phyloP scores from a whole-genome alignment of 2,329 filamentous ascomycete species.

The Xylariaceae sp. region DNA sequence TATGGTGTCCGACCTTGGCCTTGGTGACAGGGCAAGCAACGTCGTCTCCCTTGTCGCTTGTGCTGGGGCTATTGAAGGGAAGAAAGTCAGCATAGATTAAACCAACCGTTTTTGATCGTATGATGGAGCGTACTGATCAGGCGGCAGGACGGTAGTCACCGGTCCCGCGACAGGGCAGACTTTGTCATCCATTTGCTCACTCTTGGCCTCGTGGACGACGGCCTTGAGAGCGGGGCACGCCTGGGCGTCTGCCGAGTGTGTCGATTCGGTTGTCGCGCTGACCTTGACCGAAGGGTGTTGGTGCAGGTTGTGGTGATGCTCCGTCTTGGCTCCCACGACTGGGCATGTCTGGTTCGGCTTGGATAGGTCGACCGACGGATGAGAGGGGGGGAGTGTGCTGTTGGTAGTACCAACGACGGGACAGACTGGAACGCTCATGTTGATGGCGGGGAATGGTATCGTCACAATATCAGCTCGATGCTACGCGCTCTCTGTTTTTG shows the following conservation, averaged over 20 bases:
- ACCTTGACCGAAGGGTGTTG: slow-evolving; percentile 34
- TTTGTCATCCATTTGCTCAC: slow-evolving; percentile 37
- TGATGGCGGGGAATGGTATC: slow-evolving; percentile 6
- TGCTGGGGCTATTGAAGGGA: slow-evolving; percentile 25
- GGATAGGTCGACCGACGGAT: slow-evolving; percentile 37
- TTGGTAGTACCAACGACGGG: slow-evolving; percentile 40
- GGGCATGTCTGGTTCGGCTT: slow-evolving; percentile 37
- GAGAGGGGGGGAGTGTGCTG: slow-evolving; percentile 35
- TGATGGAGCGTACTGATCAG: slow-evolving; percentile 32
- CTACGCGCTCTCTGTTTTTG: no score
- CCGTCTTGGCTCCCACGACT: slow-evolving; percentile 38
- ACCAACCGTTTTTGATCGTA: no score
- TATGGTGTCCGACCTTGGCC: slow-evolving; percentile 38
- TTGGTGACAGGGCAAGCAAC: slow-evolving; percentile 39
- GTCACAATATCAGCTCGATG: no score
- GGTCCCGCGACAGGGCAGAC: slow-evolving; percentile 39
- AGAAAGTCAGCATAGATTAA: no score
- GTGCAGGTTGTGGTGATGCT: slow-evolving; percentile 37
- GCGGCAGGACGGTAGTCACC: slow-evolving; percentile 38
- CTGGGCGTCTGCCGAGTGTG: slow-evolving; percentile 31
- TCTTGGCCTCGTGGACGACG: slow-evolving; percentile 34
- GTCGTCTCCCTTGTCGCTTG: slow-evolving; percentile 22
- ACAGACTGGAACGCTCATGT: slow-evolving; percentile 33
- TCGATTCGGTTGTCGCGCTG: slow-evolving; percentile 20
- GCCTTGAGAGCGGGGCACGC: slow-evolving; percentile 34